phyloP scores from a whole-genome alignment of 2,329 filamentous ascomycete genomes.

The Penicillium sp. region DNA sequence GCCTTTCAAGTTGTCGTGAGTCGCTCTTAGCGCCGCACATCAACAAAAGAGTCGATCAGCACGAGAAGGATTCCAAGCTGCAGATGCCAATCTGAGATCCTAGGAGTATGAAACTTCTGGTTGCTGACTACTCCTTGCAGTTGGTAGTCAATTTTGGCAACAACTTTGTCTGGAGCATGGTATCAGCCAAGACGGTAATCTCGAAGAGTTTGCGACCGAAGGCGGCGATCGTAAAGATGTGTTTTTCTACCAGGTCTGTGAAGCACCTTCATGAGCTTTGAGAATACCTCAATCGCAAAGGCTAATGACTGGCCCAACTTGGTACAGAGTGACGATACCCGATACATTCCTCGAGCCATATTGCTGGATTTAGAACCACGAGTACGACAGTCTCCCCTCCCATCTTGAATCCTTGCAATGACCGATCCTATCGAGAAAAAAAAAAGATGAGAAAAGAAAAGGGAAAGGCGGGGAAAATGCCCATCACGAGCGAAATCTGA shows the following conservation, averaged over 20 bases:
- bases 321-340: constrained; percentile 81
- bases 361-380: constrained; percentile 90
- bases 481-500: not conserved
- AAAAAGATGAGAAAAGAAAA: too few relatives aligned
- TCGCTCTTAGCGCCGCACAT: constrained; percentile 1
- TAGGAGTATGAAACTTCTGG: not conserved
- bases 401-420: too few relatives aligned
- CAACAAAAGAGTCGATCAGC: too few relatives aligned
- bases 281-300: too few relatives aligned
- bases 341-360: constrained; percentile 95
- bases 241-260: constrained; percentile 76
- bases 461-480: too few relatives aligned
- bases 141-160: constrained; percentile 98
- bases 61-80: not conserved
- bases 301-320: constrained; percentile 4
- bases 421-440: too few relatives aligned
- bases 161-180: constrained; percentile 97
- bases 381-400: constrained; percentile 43
- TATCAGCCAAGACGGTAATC: constrained; percentile 93
- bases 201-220: constrained; percentile 96
- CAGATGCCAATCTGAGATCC: too few relatives aligned
- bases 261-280: not conserved
- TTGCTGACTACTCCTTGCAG: constrained; percentile 46
- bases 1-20: constrained; percentile 11
- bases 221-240: constrained; percentile 98